phyloP scores from a whole-genome alignment of 306 rosid genomes.

The Gleditsia sinensis region DNA sequence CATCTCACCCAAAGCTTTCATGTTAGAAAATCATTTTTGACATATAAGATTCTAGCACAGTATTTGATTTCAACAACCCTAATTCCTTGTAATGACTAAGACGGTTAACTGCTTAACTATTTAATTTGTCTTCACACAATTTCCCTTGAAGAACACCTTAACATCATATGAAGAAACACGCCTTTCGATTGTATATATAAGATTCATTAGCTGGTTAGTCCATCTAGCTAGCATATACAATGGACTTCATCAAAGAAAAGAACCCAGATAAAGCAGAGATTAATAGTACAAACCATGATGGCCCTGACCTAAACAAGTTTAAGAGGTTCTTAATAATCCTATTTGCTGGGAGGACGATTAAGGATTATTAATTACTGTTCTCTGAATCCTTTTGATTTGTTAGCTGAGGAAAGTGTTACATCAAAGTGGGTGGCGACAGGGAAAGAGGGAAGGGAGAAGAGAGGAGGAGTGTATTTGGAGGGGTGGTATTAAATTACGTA shows the following conservation, averaged over 20 bases:
- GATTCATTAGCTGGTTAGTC: constrained; percentile 35
- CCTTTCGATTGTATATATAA: constrained; percentile 14
- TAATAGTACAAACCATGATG: too few relatives aligned
- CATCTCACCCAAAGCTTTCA: constrained; percentile 60
- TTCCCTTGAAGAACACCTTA: constrained; percentile 54
- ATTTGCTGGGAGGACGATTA: constrained; percentile 18
- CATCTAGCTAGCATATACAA: too few relatives aligned
- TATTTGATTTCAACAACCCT: constrained; percentile 40
- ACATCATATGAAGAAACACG: constrained; percentile 39
- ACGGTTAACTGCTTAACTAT: constrained; percentile 49
- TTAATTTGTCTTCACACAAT: constrained; percentile 42
- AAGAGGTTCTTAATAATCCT: too few relatives aligned
- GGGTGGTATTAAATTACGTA: constrained; percentile 30
- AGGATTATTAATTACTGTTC: too few relatives aligned
- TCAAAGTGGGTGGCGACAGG: constrained; percentile 91
- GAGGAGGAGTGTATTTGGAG: constrained; percentile 44
- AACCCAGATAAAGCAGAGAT: too few relatives aligned
- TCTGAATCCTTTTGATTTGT: too few relatives aligned
- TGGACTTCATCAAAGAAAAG: too few relatives aligned
- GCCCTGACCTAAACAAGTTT: neutral
- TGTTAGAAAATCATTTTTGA: constrained; percentile 39
- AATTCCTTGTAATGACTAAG: constrained; percentile 38
- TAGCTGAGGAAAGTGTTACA: constrained; percentile 55
- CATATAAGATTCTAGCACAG: too few relatives aligned
- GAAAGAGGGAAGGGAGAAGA: too few relatives aligned